Conservation (phyloP, 345 rosid species). For the Arabidopsis thaliana region TAIR10.1 NC_003071.7:12857501-12858000, state of each 20-base stretch:
- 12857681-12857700: neutral
- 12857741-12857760: conserved; percentile 33
- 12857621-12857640: conserved; percentile 2
- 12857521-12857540: conserved; percentile 53
- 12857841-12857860: neutral
- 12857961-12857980: too few species aligned
- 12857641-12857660: conserved; percentile 24
- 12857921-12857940: too few species aligned
- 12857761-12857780: conserved; percentile 25
- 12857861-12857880: neutral
- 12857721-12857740: conserved; percentile 41
- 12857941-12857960: too few species aligned
- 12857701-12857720: conserved; percentile 27
- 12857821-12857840: neutral
- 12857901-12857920: too few species aligned
- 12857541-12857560: conserved; percentile 39
- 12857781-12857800: conserved; percentile 27
- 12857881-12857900: neutral
- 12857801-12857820: conserved; percentile 11
- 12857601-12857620: conserved; percentile 29
- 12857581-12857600: conserved; percentile 3
- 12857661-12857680: conserved; percentile 35
- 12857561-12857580: conserved; percentile 37
- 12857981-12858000: too few species aligned
- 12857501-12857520: conserved; percentile 66